These are phyloP conservation scores for Brassica balearica DNA, from an alignment of 441 rosid genomes.

Conservation along the genomic window DNA sequence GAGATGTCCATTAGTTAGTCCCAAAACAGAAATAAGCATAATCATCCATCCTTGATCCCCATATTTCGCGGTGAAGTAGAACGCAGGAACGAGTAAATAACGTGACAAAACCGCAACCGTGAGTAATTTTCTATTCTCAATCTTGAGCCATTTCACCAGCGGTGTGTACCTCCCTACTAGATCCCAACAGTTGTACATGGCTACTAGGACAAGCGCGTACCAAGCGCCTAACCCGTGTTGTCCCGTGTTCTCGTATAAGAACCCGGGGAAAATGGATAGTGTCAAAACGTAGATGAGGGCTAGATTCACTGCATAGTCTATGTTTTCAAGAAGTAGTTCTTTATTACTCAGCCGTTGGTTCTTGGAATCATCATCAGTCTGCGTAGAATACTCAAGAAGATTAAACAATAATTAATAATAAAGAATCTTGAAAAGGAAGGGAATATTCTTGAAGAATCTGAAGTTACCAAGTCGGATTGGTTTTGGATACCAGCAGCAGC, in stretches of 20 bases:
- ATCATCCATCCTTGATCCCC: slow-evolving; percentile 69
- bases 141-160: slow-evolving; percentile 53
- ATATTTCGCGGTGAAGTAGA: slow-evolving; percentile 90
- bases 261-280: slow-evolving; percentile 88
- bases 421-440: not conserved
- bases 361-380: slow-evolving; percentile 55
- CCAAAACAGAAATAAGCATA: slow-evolving; percentile 59
- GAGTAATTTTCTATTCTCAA: slow-evolving; percentile 71
- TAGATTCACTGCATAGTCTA: slow-evolving; percentile 70
- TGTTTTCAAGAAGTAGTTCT: slow-evolving; percentile 63
- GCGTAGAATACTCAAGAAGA: slow-evolving; percentile 24
- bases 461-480: slow-evolving; percentile 41
- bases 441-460: slow-evolving; percentile 1
- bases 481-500: slow-evolving; percentile 77
- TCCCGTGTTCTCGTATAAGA: slow-evolving; percentile 85
- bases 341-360: slow-evolving; percentile 62
- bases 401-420: not conserved
- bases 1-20: slow-evolving; percentile 78
- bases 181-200: slow-evolving; percentile 79
- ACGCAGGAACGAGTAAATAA: slow-evolving; percentile 67
- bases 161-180: slow-evolving; percentile 71
- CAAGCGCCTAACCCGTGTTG: slow-evolving; percentile 71
- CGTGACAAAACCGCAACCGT: slow-evolving; percentile 59
- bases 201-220: slow-evolving; percentile 76
- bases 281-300: slow-evolving; percentile 72